Evolutionary conservation across 1,284 basidiomycete genomes (phyloP), one percentile per base, ranked within the genome.

Genomic region (Boletus smithii): DNA sequence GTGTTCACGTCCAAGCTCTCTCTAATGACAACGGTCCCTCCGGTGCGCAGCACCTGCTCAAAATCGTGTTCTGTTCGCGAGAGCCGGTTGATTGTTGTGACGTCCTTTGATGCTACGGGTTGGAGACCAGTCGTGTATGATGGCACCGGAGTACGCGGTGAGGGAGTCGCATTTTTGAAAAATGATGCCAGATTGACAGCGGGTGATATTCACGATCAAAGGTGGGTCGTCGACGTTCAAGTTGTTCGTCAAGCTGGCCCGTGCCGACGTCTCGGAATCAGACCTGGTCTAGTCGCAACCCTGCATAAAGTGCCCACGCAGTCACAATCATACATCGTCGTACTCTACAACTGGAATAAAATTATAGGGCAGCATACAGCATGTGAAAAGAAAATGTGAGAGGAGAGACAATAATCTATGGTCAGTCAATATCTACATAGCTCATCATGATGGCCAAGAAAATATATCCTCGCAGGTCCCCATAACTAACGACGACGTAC

Each of bases 1-100:
- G 74, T 60, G 62, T 76, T 77, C 44, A 89, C 72, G 66, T 90
- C 86, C 30, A 80, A 61, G 27, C 84, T 79, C 63, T 90, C 85
- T 52, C 73, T 77, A 40, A 90, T 70, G 40, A 77, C 55, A 11
- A 88, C 75, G 2, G 88, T 91, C 23, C 77, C 82, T 36, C 80
- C 78, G 13, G 71, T 70, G 50, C 72, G 74, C 52, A 91, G 67
- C 13, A 83, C 87, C 57, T 83, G 77, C 68, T 91, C 88, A 58
- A 91, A 91, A 62, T 88, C 85, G 62, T 84, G 70, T 66, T 86
- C 85, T 29, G 81, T 81, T 35, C 85, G 79, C 33, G 88, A 89
- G 33, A 75, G 62, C 47, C 74, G 74, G 44, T 69, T 69, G 33
- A 9, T 4, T 27, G 69, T 64, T 46, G 68, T 62, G 42, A 67